A percentile compares a stretch with the other conserved stretches of the same genome.
Conservation (phyloP, 805 yeast species). For the Tetrapisispora namnaoensis region DNA sequence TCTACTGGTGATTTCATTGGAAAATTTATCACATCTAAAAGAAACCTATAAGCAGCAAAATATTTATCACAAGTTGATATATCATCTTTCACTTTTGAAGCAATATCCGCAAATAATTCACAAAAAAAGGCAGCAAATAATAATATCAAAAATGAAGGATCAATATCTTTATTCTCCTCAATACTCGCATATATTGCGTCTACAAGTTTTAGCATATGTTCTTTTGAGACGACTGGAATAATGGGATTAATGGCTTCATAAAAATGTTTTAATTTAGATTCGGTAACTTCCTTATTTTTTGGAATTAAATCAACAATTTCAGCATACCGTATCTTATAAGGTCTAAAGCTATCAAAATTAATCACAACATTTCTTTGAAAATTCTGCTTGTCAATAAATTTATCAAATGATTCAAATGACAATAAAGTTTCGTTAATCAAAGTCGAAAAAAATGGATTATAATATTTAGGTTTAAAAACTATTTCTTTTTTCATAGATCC, state of each 20-base stretch:
- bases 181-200: constrained; percentile 5
- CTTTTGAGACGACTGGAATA: constrained; percentile 16
- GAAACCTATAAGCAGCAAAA: constrained; percentile 13
- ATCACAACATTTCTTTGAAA: constrained; percentile 16
- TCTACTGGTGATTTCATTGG: constrained; percentile 17
- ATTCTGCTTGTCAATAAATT: constrained; percentile 3
- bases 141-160: constrained; percentile 8
- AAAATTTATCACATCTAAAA: constrained; percentile 13
- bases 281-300: constrained; percentile 7
- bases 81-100: constrained; percentile 18
- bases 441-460: constrained; percentile 19
- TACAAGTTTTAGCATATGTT: constrained; percentile 5
- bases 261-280: constrained; percentile 13
- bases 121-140: constrained; percentile 19
- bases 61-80: constrained; percentile 17
- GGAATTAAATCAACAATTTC: constrained; percentile 16
- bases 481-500: constrained; percentile 3
- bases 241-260: constrained; percentile 21
- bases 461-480: constrained; percentile 16
- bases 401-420: constrained; percentile 7
- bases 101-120: constrained; percentile 17
- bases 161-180: constrained; percentile 1
- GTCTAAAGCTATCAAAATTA: constrained; percentile 10
- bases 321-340: constrained; percentile 5
- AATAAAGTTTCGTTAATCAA: constrained; percentile 16